Evolutionary conservation across 169 alveolate genomes (phyloP).

Genomic region (Perkinsus olseni): DNA sequence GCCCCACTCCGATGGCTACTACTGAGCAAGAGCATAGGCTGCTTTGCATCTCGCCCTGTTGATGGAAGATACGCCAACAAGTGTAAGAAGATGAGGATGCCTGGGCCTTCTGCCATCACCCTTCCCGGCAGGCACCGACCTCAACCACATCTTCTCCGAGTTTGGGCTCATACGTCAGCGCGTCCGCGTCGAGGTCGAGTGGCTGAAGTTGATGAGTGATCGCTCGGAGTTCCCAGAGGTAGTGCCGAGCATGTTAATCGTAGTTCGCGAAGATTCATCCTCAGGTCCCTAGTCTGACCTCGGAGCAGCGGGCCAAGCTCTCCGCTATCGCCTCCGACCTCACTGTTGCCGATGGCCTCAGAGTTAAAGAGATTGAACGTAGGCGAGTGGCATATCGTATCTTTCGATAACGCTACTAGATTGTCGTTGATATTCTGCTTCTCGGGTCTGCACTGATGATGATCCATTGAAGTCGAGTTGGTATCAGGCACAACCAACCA

Average conservation of each 20-base stretch:
- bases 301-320: neutral
- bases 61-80: conserved; percentile 75
- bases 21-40: neutral
- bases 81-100: no score
- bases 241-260: neutral
- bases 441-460: no score
- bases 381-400: neutral
- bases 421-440: no score
- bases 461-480: no score
- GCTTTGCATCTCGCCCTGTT: conserved; percentile 58
- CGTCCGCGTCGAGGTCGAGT: conserved; percentile 73
- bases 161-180: conserved; percentile 74
- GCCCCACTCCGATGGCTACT: neutral
- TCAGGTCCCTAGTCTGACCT: neutral
- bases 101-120: conserved; percentile 36
- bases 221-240: neutral
- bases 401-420: no score
- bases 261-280: neutral
- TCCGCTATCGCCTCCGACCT: neutral
- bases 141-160: conserved; percentile 53
- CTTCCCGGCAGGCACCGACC: neutral
- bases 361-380: neutral
- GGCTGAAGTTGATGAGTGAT: conserved; percentile 50
- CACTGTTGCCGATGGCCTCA: neutral
- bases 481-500: conserved; percentile 71